Conservation (phyloP, 495 filamentous ascomycete species). For the Aspergillus wentii region DNA sequence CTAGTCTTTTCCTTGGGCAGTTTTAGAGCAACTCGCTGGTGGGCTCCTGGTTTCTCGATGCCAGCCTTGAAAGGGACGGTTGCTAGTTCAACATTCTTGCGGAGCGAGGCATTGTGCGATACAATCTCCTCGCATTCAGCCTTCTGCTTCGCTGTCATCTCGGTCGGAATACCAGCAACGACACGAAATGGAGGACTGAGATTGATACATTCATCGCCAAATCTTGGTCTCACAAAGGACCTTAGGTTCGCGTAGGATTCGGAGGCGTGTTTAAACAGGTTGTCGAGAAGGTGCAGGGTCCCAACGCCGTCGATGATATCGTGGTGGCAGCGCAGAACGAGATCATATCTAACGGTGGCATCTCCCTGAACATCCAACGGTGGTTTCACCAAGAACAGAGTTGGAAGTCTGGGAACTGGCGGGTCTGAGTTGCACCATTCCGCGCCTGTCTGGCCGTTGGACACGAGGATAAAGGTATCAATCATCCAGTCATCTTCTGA, state of each 20-base stretch:
- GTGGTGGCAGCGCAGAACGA: slow-evolving; percentile 42
- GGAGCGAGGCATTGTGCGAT: slow-evolving; percentile 9
- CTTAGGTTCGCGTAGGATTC: slow-evolving; percentile 6
- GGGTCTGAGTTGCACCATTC: slow-evolving; percentile 40
- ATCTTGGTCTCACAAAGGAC: slow-evolving; percentile 5
- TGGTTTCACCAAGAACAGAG: slow-evolving; percentile 31
- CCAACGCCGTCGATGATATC: slow-evolving; percentile 47
- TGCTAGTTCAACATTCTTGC: slow-evolving; percentile 13
- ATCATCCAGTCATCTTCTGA: slow-evolving; percentile 28
- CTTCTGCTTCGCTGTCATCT: slow-evolving; percentile 7
- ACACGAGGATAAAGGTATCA: slow-evolving; percentile 27
- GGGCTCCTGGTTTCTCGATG: slow-evolving; percentile 8
- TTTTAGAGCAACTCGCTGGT: slow-evolving; percentile 19
- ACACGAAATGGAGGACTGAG: slow-evolving; percentile 20
- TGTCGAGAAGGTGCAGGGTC: slow-evolving; percentile 32
- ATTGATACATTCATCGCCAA: slow-evolving; percentile 16
- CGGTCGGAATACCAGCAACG: slow-evolving; percentile 14
- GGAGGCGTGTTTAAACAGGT: slow-evolving; percentile 13
- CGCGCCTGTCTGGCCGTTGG: slow-evolving; percentile 18
- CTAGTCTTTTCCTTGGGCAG: slow-evolving; percentile 8
- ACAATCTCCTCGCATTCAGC: slow-evolving; percentile 5
- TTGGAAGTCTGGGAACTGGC: slow-evolving; percentile 27
- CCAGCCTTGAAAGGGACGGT: slow-evolving; percentile 10
- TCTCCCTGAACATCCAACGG: background rate
- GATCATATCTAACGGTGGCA: slow-evolving; percentile 20